phyloP scores from a whole-genome alignment of 768 basidiomycete species.

The Aureoboletus auriporus region DNA sequence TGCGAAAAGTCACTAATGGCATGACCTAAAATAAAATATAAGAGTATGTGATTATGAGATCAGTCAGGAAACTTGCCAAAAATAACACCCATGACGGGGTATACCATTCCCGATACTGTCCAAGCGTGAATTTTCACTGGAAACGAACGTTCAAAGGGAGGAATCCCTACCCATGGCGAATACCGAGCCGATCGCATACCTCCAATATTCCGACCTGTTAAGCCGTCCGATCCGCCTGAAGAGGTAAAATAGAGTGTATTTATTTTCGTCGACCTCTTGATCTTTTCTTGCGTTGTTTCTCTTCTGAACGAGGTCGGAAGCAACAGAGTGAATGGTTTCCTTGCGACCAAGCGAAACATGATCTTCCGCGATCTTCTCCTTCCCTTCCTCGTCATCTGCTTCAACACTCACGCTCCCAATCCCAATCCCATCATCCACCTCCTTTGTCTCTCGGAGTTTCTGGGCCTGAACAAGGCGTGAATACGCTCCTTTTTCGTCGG shows the following conservation, averaged over 20 bases:
- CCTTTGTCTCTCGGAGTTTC: conserved; percentile 57
- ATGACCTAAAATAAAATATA: conserved; percentile 37
- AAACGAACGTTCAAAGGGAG: not conserved
- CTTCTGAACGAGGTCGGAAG: conserved; percentile 62
- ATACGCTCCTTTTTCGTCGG: conserved; percentile 60
- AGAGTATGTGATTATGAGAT: not conserved
- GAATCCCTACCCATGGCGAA: conserved; percentile 41
- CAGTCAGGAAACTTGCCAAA: conserved; percentile 40
- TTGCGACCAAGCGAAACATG: conserved; percentile 57
- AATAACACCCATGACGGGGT: conserved; percentile 69
- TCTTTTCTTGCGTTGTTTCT: conserved; percentile 27
- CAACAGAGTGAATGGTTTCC: conserved; percentile 48
- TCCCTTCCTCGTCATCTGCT: conserved; percentile 50
- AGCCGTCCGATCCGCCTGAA: conserved; percentile 68
- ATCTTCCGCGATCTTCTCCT: conserved; percentile 22
- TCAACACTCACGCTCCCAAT: conserved; percentile 21
- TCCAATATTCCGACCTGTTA: conserved; percentile 53
- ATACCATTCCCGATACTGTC: conserved; percentile 54
- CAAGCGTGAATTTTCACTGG: not conserved
- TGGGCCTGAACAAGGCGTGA: conserved; percentile 74
- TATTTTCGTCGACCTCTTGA: conserved; percentile 28
- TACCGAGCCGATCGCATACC: conserved; percentile 55
- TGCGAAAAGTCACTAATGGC: conserved; percentile 56
- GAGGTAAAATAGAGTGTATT: conserved; percentile 51
- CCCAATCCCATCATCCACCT: conserved; percentile 25